Evolutionary conservation across 495 filamentous ascomycete genomes (phyloP).

Genomic region (Pyronema omphalodes): DNA sequence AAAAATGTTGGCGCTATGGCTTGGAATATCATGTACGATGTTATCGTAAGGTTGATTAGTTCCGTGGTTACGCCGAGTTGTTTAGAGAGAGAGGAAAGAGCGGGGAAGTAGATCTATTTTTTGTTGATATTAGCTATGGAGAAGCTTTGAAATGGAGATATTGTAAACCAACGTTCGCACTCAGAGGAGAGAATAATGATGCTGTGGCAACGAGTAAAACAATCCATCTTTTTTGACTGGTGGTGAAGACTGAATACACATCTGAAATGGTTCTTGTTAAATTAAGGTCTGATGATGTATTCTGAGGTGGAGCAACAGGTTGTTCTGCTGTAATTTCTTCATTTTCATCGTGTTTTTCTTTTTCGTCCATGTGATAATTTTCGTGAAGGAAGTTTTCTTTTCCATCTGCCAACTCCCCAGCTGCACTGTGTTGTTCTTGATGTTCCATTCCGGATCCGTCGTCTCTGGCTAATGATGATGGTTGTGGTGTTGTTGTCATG

Average conservation of each 20-base stretch:
- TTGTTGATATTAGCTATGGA: background rate
- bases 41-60: constrained; percentile 49
- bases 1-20: constrained; percentile 40
- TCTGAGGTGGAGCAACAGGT: too few species aligned
- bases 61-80: constrained; percentile 39
- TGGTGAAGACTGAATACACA: constrained; percentile 40
- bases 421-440: too few species aligned
- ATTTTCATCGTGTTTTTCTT: too few species aligned
- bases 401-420: too few species aligned
- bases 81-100: constrained; percentile 37
- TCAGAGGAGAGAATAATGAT: constrained; percentile 53
- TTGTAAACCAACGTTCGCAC: constrained; percentile 33
- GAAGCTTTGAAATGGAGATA: background rate
- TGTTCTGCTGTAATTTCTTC: too few species aligned
- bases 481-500: too few species aligned
- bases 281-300: background rate
- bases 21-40: constrained; percentile 47
- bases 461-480: too few species aligned
- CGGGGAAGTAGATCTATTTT: constrained; percentile 53
- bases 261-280: background rate
- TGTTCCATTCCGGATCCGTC: too few species aligned
- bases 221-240: constrained; percentile 38
- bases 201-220: constrained; percentile 46
- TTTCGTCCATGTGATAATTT: too few species aligned
- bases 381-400: too few species aligned